Evolutionary conservation across 2,329 filamentous ascomycete genomes (phyloP).

Genomic region (Rhytidhysteron rufulum): DNA sequence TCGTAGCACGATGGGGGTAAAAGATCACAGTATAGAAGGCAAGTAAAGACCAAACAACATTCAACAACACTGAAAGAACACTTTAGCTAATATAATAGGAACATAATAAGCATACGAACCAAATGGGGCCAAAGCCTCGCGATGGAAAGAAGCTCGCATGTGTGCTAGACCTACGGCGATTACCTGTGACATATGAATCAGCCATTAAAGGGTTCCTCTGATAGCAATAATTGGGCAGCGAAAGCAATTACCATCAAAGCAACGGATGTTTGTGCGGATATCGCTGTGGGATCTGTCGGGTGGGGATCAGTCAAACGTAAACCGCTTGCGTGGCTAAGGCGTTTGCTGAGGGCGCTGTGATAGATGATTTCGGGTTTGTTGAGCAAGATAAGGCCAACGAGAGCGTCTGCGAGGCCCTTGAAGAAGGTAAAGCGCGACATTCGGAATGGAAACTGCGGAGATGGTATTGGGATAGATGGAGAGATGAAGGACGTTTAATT

Average conservation of each 20-base stretch:
- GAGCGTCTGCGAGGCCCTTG: conserved; percentile 14
- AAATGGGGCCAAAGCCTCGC: conserved; percentile 7
- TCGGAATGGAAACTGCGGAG: no score
- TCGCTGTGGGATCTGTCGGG: conserved; percentile 1
- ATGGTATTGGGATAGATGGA: no score
- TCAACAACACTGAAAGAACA: conserved; percentile 9
- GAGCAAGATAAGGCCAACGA: conserved; percentile 11
- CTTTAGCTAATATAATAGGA: neutral
- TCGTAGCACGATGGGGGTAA: conserved; percentile 12
- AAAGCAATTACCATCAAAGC: conserved; percentile 5
- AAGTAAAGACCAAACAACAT: conserved; percentile 11
- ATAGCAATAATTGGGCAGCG: neutral
- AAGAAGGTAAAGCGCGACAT: conserved; percentile 13
- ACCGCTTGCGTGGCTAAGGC: conserved; percentile 5
- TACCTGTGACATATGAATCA: conserved; percentile 4
- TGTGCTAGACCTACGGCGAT: conserved; percentile 12
- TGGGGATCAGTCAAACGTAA: conserved; percentile 12
- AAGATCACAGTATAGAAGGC: conserved; percentile 11
- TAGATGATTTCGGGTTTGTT: conserved; percentile 15
- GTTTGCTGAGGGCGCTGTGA: conserved; percentile 11
- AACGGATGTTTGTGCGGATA: neutral
- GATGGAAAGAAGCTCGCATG: conserved; percentile 9
- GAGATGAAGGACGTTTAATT: no score
- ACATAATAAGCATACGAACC: conserved; percentile 1
- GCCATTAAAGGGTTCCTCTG: neutral